phyloP scores from a whole-genome alignment of 306 rosid species.

The Sechiopsis laciniata region DNA sequence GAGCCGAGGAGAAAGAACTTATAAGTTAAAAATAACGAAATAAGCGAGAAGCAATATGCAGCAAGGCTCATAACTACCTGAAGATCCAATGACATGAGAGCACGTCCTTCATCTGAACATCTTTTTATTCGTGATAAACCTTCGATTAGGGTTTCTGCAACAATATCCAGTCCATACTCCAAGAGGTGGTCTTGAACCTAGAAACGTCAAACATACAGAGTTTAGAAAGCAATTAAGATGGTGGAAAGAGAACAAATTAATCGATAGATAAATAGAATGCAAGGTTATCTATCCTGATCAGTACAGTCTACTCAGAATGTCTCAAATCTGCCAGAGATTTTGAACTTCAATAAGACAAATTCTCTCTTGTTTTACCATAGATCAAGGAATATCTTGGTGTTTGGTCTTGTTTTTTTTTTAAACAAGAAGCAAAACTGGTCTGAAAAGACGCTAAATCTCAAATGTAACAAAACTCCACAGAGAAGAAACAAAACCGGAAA shows the following conservation, averaged over 20 bases:
- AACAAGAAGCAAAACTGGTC: no score
- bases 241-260: background rate
- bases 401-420: no score
- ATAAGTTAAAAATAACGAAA: slow-evolving; percentile 7
- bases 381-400: background rate
- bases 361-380: background rate
- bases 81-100: slow-evolving; percentile 89
- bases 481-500: no score
- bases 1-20: slow-evolving; percentile 6
- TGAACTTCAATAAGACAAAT: slow-evolving; percentile 1
- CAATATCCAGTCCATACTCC: slow-evolving; percentile 72
- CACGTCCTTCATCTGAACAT: slow-evolving; percentile 97
- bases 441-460: no score
- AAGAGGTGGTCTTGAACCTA: slow-evolving; percentile 71
- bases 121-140: slow-evolving; percentile 92
- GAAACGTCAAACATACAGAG: background rate
- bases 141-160: slow-evolving; percentile 82
- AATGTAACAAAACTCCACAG: no score
- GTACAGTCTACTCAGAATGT: background rate
- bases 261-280: background rate
- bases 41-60: slow-evolving; percentile 13
- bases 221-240: background rate
- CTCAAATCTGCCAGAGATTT: background rate
- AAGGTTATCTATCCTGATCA: background rate
- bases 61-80: slow-evolving; percentile 44